Percentiles rank a stretch among this genome's conserved stretches.
phyloP scores from a whole-genome alignment of 257 asterid genomes.

The Gardenia jasminoides region DNA sequence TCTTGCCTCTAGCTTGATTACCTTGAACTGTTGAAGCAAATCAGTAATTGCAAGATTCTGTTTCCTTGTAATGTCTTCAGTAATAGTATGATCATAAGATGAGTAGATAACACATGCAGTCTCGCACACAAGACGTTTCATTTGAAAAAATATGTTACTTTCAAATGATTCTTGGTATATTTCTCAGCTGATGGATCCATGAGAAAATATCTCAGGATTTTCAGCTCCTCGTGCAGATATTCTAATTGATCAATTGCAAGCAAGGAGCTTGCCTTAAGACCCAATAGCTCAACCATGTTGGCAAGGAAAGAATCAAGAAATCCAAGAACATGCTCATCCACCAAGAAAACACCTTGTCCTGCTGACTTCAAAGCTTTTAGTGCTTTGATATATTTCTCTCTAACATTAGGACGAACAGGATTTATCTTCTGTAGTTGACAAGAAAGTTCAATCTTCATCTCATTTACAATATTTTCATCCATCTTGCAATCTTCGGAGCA shows the following conservation, averaged over 20 bases:
- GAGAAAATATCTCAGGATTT: neutral
- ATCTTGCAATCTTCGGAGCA: neutral
- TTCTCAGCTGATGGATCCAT: neutral
- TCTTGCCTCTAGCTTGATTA: neutral
- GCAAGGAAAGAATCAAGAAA: slow-evolving; percentile 14
- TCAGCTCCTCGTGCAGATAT: neutral
- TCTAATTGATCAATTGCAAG: neutral
- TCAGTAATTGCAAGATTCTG: neutral
- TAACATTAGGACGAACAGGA: neutral
- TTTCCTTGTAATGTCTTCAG: neutral
- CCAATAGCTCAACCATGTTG: neutral
- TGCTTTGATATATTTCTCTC: neutral
- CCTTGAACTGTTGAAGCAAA: neutral
- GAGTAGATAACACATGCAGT: neutral
- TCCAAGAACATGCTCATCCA: neutral
- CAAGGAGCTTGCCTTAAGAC: neutral
- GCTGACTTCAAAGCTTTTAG: slow-evolving; percentile 3
- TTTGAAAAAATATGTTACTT: neutral
- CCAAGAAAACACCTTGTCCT: neutral
- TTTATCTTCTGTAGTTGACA: neutral
- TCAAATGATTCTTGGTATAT: neutral
- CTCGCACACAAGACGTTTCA: neutral
- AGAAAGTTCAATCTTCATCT: neutral
- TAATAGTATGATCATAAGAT: neutral
- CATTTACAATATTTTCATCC: neutral